These are phyloP conservation scores for Rhodotorula kratochvilovae DNA, from an alignment of 768 basidiomycete genomes.

Conservation along the genomic window DNA sequence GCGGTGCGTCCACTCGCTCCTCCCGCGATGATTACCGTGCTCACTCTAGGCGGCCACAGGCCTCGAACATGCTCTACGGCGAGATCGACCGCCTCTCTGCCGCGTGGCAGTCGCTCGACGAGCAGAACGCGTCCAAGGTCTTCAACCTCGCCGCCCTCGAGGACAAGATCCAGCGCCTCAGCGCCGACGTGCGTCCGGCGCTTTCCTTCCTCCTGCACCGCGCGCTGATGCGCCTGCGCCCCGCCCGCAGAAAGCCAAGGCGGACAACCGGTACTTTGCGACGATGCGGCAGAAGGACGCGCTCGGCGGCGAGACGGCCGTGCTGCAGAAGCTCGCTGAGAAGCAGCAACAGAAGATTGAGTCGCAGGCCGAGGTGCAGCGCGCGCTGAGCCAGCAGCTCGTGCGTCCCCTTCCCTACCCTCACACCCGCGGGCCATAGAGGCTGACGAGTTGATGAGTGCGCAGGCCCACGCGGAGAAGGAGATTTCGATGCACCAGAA, in stretches of 20 bases:
- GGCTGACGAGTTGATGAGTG: neutral
- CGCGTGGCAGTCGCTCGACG: conserved; percentile 78
- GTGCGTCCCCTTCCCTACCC: conserved; percentile 51
- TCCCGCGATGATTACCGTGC: neutral
- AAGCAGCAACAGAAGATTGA: conserved; percentile 65
- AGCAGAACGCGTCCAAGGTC: conserved; percentile 75
- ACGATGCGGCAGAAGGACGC: conserved; percentile 86
- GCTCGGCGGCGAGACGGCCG: conserved; percentile 49
- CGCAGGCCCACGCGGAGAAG: conserved; percentile 47
- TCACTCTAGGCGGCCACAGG: conserved; percentile 48
- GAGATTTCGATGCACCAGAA: conserved; percentile 46
- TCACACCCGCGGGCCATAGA: neutral
- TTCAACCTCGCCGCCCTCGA: conserved; percentile 73
- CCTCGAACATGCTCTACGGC: conserved; percentile 69
- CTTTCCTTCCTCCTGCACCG: neutral
- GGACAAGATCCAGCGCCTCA: conserved; percentile 62
- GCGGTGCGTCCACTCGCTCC: conserved; percentile 53
- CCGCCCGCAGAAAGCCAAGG: conserved; percentile 74
- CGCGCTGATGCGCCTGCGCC: neutral
- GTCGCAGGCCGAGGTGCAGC: conserved; percentile 61
- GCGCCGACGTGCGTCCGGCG: conserved; percentile 60
- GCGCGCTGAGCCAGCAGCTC: conserved; percentile 57
- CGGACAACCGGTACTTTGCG: conserved; percentile 89
- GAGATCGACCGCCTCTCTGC: conserved; percentile 81
- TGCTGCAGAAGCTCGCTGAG: conserved; percentile 47